Evolutionary conservation across 2,329 filamentous ascomycete genomes (phyloP).

Genomic region (Emmonsiellopsis sp.): DNA sequence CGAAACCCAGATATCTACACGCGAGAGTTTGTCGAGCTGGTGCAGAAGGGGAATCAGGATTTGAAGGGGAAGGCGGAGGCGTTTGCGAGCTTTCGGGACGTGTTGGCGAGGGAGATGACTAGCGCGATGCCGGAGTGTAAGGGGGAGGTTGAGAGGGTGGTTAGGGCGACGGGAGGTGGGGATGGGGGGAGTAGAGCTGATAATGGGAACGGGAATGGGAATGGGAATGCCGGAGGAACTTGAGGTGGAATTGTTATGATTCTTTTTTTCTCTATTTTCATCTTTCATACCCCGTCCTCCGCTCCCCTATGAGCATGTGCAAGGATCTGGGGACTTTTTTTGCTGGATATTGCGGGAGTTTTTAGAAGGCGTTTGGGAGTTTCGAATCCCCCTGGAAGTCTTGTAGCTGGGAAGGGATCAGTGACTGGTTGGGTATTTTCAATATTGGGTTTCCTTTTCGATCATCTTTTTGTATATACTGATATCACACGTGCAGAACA

Average conservation of each 20-base stretch:
- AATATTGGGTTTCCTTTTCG: no score
- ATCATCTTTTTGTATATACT: no score
- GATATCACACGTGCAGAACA: no score
- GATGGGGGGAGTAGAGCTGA: background rate
- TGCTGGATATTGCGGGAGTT: no score
- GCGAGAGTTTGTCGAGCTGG: conserved; percentile 54
- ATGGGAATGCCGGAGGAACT: background rate
- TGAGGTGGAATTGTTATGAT: background rate
- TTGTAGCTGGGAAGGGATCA: no score
- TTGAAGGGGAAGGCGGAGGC: conserved; percentile 52
- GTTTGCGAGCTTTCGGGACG: conserved; percentile 49
- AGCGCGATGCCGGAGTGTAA: conserved; percentile 48
- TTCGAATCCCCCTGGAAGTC: no score
- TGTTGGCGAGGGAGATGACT: conserved; percentile 49
- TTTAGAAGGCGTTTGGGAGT: no score
- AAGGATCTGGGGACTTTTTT: no score
- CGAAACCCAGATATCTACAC: conserved; percentile 60
- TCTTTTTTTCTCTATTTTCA: no score
- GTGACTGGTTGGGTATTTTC: no score
- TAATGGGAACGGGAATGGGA: background rate
- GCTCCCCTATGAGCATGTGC: background rate
- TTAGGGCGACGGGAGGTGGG: conserved; percentile 28
- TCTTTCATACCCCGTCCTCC: no score
- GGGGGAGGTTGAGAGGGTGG: conserved; percentile 43
- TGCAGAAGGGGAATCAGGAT: conserved; percentile 53